Base-by-base conservation (phyloP, 257 asterid species). In the Capsicum baccatum region DNA sequence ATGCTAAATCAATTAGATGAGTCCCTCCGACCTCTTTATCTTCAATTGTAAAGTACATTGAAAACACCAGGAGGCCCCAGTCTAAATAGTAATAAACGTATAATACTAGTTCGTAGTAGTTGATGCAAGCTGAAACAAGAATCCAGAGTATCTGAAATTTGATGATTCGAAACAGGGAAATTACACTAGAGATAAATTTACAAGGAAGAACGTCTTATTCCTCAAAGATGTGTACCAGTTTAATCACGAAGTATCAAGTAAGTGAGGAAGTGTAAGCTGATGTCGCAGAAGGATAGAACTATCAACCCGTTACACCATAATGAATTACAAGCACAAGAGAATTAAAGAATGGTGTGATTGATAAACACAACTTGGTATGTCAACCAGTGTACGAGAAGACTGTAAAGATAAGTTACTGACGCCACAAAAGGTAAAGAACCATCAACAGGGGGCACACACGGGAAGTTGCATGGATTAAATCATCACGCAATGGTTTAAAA, bases 1-100 rank as follows among this genome's bases (percentile, higher is more conserved):
- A 85, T 63, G 67, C 33, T 21, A 52, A 67, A 68, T 39, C 64
- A 81, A 78, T 79, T 54, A 64, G 17, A 64, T 11, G 59, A 63
- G 84, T 74, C 37, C 48, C 12, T 73, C 3, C 47, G 11, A 76
- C 26, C 21, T 76, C 64, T 76, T 52, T 4, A 52, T 54, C 4
- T 76, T 50, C 1, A 76, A 54, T 6, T 42, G 12, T 42, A 15
- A 37, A 68, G 26, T 68, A 68, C 14, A 6, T 16, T 68, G 54
- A 12, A 68, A 68, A 16, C 47, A 54, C 47, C 71, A 64, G 9
- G 9, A 64, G 71, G 9, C 13, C 44, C 16, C 71, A 33, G 71
- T 33, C 42, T 9, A 11, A 35, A 33, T 64, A 33, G 44, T 64
- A 11, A 64, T 33, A 26, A 64, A 10, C 9, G 71, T 64, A 33